Conservation (phyloP, 805 yeast species). For the Candida hungchunana region DNA sequence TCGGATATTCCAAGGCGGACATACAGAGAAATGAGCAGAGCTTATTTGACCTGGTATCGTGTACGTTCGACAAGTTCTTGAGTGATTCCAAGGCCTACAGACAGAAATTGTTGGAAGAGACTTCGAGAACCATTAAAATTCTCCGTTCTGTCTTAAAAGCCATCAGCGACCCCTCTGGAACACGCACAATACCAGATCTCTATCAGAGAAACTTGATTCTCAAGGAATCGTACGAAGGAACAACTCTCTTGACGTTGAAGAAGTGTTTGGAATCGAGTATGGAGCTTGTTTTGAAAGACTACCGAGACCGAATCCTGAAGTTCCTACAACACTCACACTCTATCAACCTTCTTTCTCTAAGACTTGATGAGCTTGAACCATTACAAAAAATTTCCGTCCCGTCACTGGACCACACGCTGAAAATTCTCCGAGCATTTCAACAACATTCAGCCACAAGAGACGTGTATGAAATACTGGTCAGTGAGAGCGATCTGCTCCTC, state of each 20-base stretch:
- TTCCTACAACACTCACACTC: constrained; percentile 17
- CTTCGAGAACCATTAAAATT: constrained; percentile 24
- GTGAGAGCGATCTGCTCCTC: constrained; percentile 21
- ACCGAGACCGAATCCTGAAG: constrained; percentile 26
- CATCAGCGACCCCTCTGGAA: constrained; percentile 34
- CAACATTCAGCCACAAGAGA: constrained; percentile 9
- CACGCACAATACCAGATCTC: constrained; percentile 37
- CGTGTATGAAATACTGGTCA: constrained; percentile 19
- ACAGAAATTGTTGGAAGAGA: constrained; percentile 28
- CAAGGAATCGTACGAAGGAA: constrained; percentile 20
- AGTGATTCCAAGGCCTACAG: constrained; percentile 35
- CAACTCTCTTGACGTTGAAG: constrained; percentile 32
- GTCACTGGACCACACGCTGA: constrained; percentile 3
- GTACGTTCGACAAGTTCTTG: constrained; percentile 41
- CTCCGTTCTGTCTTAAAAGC: constrained; percentile 30
- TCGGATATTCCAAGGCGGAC: constrained; percentile 52
- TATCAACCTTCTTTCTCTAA: constrained; percentile 5
- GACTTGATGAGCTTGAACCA: constrained; percentile 11
- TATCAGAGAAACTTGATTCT: constrained; percentile 35
- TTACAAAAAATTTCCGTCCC: constrained; percentile 18
- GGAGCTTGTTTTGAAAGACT: constrained; percentile 29
- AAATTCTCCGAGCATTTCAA: constrained; percentile 8
- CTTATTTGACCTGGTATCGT: constrained; percentile 46
- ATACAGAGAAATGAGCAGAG: constrained; percentile 44
- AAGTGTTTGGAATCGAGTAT: constrained; percentile 30